phyloP scores from a whole-genome alignment of 768 basidiomycete genomes.

The Trametes villosa region DNA sequence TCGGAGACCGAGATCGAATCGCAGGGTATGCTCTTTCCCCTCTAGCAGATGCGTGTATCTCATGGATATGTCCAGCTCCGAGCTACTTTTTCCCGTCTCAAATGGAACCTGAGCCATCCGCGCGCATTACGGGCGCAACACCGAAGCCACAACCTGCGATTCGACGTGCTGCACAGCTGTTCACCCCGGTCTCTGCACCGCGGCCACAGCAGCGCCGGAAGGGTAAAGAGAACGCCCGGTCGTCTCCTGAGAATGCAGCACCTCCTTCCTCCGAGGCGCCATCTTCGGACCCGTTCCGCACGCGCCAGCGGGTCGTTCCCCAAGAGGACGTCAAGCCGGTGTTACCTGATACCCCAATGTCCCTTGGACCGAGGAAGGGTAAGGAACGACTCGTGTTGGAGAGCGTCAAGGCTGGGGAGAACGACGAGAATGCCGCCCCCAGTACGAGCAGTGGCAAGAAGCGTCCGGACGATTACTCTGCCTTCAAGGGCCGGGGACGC shows the following conservation, averaged over 20 bases:
- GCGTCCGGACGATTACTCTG: slow-evolving; percentile 19
- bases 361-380: slow-evolving; percentile 6
- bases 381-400: slow-evolving; percentile 9
- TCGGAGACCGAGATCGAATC: slow-evolving; percentile 28
- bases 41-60: too few relatives aligned
- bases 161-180: background rate
- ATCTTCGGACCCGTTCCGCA: slow-evolving; percentile 5
- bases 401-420: background rate
- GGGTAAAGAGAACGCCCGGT: background rate
- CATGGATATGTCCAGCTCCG: slow-evolving; percentile 4
- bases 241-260: background rate
- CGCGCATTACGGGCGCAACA: background rate
- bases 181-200: slow-evolving; percentile 6
- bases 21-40: slow-evolving; percentile 12
- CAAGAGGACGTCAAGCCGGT: background rate
- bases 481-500: slow-evolving; percentile 27
- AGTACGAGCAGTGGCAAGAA: slow-evolving; percentile 3
- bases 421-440: slow-evolving; percentile 16
- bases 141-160: slow-evolving; percentile 4
- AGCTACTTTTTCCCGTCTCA: slow-evolving; percentile 18
- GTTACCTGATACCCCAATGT: slow-evolving; percentile 5
- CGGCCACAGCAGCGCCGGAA: background rate
- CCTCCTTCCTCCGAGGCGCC: background rate
- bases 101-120: background rate
- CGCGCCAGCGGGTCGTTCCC: background rate